phyloP scores from a whole-genome alignment of 169 alveolate genomes.

The Cryptosporidium sp. region DNA sequence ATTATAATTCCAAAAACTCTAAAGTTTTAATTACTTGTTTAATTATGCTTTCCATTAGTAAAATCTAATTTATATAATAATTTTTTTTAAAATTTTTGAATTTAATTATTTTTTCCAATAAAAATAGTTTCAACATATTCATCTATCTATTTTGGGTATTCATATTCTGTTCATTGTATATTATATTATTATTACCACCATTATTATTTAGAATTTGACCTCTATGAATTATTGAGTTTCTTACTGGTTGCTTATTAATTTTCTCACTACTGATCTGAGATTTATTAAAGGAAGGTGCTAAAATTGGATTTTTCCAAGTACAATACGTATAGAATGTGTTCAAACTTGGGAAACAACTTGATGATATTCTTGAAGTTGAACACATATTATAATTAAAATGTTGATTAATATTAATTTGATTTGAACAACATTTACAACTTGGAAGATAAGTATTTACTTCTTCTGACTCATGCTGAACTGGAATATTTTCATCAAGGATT shows the following conservation, averaged over 20 bases:
- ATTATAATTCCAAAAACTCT: conserved; percentile 8
- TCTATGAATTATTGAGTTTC: conserved; percentile 10
- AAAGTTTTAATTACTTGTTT: background rate
- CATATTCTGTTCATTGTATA: conserved; percentile 39
- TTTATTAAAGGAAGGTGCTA: background rate
- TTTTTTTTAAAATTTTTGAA: background rate
- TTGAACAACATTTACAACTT: conserved; percentile 38
- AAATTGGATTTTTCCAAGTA: conserved; percentile 22
- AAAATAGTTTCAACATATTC: background rate
- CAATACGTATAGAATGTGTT: conserved; percentile 47
- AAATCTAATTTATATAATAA: background rate
- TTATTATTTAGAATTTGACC: background rate
- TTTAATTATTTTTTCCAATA: background rate
- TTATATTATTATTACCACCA: background rate
- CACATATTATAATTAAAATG: background rate
- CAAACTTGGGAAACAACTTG: conserved; percentile 55
- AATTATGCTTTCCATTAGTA: background rate
- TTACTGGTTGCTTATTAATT: conserved; percentile 3
- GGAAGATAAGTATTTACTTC: conserved; percentile 47
- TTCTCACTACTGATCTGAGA: background rate
- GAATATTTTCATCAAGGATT: conserved; percentile 44
- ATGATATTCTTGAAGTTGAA: conserved; percentile 1
- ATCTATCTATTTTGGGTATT: conserved; percentile 42
- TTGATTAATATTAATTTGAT: background rate
- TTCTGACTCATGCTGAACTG: conserved; percentile 44